These are phyloP conservation scores for Cajanus cajan DNA, from an alignment of 306 rosid species.

Conservation along the genomic window DNA sequence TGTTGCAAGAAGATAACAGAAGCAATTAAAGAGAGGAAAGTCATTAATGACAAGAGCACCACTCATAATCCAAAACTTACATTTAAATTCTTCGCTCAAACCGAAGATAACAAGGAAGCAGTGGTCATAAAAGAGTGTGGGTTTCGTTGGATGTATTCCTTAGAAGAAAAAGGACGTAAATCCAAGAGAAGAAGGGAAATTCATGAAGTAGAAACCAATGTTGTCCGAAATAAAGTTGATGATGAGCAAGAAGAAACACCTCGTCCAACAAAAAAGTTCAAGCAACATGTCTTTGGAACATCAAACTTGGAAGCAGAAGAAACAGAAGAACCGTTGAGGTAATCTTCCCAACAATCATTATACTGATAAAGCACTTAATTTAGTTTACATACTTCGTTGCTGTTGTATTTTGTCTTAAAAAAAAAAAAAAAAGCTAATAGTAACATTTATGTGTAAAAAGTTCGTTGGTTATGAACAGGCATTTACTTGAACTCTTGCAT, in stretches of 20 bases:
- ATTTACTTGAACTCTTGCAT: too few species aligned
- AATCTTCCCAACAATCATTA: too few species aligned
- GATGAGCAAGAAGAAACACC: background rate
- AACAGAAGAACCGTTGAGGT: too few species aligned
- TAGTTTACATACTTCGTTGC: too few species aligned
- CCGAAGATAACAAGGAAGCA: background rate
- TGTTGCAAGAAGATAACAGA: background rate
- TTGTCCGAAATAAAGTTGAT: background rate
- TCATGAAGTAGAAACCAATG: background rate
- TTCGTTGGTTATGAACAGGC: background rate
- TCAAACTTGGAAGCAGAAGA: too few species aligned
- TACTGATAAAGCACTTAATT: too few species aligned
- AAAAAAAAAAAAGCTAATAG: too few species aligned
- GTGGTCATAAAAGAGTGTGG: slow-evolving; percentile 12
- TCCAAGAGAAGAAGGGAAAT: background rate
- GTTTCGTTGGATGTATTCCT: background rate
- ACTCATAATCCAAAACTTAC: background rate
- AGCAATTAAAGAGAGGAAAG: background rate
- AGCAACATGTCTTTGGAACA: background rate
- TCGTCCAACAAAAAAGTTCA: background rate
- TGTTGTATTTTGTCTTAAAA: background rate
- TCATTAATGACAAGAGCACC: background rate
- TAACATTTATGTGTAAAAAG: background rate
- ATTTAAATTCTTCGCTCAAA: slow-evolving; percentile 9
- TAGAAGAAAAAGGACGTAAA: too few species aligned